These are phyloP conservation scores for Pleurotus cornucopiae DNA, from an alignment of 768 basidiomycete genomes.

Conservation along the genomic window DNA sequence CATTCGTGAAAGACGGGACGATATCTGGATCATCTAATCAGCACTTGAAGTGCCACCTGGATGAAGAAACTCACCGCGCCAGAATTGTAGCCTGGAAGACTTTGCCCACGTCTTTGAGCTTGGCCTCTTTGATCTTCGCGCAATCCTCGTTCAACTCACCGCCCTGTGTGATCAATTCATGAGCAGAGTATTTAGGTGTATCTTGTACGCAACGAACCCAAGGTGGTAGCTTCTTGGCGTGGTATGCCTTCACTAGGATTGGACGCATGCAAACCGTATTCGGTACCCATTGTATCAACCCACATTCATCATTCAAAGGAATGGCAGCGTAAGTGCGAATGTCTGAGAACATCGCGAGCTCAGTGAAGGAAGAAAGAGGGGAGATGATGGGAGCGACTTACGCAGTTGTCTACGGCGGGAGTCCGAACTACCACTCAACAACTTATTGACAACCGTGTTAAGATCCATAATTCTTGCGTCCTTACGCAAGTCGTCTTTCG, in stretches of 20 bases:
- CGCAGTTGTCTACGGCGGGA: conserved; percentile 87
- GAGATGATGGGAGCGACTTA: conserved; percentile 34
- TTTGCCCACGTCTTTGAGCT: conserved; percentile 46
- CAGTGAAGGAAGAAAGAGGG: background rate
- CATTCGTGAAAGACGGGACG: conserved; percentile 94
- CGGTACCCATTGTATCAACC: conserved; percentile 97
- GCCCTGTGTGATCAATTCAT: conserved; percentile 25
- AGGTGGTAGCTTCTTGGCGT: conserved; percentile 31
- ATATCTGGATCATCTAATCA: conserved; percentile 37
- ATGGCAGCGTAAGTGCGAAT: conserved; percentile 99
- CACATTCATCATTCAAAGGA: conserved; percentile 94
- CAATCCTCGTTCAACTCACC: conserved; percentile 42
- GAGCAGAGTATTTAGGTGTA: background rate
- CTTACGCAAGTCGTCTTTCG: conserved; percentile 95
- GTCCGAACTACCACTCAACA: conserved; percentile 91
- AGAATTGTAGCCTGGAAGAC: conserved; percentile 55
- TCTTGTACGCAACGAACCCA: conserved; percentile 31
- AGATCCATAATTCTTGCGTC: conserved; percentile 98
- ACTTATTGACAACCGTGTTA: conserved; percentile 94
- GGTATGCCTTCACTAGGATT: conserved; percentile 68
- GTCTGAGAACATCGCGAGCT: conserved; percentile 39
- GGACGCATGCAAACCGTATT: conserved; percentile 83
- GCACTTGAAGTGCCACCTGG: background rate
- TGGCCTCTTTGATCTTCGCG: conserved; percentile 43
- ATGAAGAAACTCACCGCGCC: conserved; percentile 39